Evolutionary conservation across 1,139 yeast genomes (phyloP).

Genomic region (Diutina scorzettiae): DNA sequence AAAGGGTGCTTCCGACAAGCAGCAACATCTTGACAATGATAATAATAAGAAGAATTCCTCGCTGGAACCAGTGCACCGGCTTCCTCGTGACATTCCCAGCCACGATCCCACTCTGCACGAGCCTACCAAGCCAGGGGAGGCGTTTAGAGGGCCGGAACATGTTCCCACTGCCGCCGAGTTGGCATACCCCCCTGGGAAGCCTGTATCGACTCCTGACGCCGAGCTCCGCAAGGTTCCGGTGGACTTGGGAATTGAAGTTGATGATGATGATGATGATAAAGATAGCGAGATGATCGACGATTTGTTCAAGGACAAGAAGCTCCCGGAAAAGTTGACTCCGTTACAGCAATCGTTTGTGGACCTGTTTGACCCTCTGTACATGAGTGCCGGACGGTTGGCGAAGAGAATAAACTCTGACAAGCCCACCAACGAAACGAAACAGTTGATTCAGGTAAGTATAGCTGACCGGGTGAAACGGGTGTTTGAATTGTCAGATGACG

Average conservation of each 20-base stretch:
- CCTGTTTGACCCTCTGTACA: not conserved
- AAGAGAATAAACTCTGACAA: not conserved
- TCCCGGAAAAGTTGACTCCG: not conserved
- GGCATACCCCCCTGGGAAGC: not conserved
- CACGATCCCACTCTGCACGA: not conserved
- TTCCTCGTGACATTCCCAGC: not conserved
- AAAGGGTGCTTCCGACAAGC: not conserved
- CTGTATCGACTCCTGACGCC: not conserved
- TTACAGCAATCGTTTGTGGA: not conserved
- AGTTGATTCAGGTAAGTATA: not conserved
- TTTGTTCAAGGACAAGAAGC: not conserved
- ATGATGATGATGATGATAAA: no score
- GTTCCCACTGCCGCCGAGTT: not conserved
- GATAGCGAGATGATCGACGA: not conserved
- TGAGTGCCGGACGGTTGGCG: not conserved
- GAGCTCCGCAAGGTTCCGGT: not conserved
- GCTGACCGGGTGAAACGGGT: not conserved
- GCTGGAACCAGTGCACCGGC: not conserved
- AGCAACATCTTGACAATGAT: not conserved
- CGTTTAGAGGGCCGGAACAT: not conserved
- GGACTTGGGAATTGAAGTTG: not conserved
- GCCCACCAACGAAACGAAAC: not conserved
- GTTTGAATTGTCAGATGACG: not conserved
- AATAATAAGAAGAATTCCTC: not conserved
- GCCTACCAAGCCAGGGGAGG: slow-evolving; percentile 3